Conservation (phyloP, 441 rosid genomes). For the Codiaeum variegatum region DNA sequence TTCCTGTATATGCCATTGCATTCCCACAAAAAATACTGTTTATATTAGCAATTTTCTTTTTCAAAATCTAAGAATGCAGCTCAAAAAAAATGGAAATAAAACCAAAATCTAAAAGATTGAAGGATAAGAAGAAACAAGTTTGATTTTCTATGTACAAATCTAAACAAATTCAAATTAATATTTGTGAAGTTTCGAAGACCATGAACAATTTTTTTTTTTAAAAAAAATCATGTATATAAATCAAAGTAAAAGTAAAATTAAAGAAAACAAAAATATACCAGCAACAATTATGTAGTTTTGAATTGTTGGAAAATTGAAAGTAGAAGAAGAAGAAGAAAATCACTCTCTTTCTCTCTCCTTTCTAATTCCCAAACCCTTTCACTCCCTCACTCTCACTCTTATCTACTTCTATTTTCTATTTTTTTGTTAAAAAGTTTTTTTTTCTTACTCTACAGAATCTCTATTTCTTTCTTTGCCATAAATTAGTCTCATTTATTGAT, state of each 20-base stretch:
- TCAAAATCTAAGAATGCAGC: neutral
- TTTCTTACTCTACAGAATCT: slow-evolving; percentile 15
- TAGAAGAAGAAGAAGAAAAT: neutral
- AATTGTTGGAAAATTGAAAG: slow-evolving; percentile 8
- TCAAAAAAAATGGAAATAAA: neutral
- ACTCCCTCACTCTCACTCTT: neutral
- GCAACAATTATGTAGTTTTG: neutral
- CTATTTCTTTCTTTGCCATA: slow-evolving; percentile 31
- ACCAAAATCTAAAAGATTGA: neutral
- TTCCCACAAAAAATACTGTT: too few relatives aligned
- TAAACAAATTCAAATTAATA: neutral
- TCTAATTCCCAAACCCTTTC: slow-evolving; percentile 10
- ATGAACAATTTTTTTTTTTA: too few relatives aligned
- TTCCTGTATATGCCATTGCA: slow-evolving; percentile 1
- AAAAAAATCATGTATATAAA: too few relatives aligned
- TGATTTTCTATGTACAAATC: neutral
- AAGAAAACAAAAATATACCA: too few relatives aligned
- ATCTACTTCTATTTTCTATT: too few relatives aligned
- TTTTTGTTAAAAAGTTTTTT: too few relatives aligned
- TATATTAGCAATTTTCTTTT: neutral
- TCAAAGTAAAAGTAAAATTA: too few relatives aligned
- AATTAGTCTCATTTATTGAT: slow-evolving; percentile 33
- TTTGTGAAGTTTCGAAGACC: neutral
- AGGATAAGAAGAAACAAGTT: neutral
- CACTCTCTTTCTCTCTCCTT: neutral